Evolutionary conservation across 2,329 filamentous ascomycete species (phyloP), one percentile per base, ranked within the genome.

Genomic region (Drechslera avenae): DNA sequence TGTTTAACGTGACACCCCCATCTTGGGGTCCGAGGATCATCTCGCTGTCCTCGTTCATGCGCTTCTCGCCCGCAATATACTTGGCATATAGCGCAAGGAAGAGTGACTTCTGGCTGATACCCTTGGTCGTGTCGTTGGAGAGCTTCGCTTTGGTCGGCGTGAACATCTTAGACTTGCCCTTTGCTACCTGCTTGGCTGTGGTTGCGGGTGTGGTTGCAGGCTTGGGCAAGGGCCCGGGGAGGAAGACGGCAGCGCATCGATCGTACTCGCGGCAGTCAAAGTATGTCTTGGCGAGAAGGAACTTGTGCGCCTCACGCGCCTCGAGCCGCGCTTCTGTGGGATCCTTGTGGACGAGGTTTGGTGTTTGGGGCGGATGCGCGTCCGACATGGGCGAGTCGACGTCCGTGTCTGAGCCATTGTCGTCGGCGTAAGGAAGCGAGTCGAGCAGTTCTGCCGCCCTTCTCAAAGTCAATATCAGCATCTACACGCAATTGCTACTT

Each of bases 201-300:
- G 65, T 48, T 7, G 69, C 49, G 17, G 71, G 63, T 7, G 75
- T 66, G 32, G 73, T 73, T 36, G 90, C 79, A 54, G 86, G 83
- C 23, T 87, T 82, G n/a, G 90, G 81, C 28, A 90, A 80, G n/a
- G 86, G 83, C 57, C 90, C 84, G n/a, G 90, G 90, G 1, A 96
- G 80, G 67, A 96, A 95, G 32, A 95, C 88, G 43, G 90, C 89
- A 23, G 93, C 89, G 72, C 93, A 97, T 57, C 94, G 89, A 69
- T 97, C 93, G 66, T 88, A 97, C 72, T 99, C 94, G 62, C 90
- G 88, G 64, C 91, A 96, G 73, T 97, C 93, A 71, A 97, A 97
- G 62, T 95, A 88, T 0, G 93, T 89, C 73, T 97, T 97, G 45
- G 94, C 93, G 16, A 97, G 81, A 2, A 97, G 83, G 69, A 93